Base-by-base conservation (phyloP, 2,329 filamentous ascomycete genomes). In the Sporothrix inflata region DNA sequence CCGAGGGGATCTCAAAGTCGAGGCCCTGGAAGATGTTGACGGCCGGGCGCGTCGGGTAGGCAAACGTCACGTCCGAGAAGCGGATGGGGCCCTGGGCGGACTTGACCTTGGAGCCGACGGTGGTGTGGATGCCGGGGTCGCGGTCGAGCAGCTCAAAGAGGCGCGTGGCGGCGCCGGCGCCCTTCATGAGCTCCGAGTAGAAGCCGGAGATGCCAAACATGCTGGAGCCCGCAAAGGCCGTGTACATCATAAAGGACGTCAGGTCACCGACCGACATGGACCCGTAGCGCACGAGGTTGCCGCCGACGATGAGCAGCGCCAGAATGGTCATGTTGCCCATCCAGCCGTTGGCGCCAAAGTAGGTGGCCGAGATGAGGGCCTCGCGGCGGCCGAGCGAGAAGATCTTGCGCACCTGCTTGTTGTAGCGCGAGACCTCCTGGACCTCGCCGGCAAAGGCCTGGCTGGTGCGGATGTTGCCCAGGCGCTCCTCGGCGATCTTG, bases 131-230 rank as follows among this genome's bases (percentile, higher is more conserved):
- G 2, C 90, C 91, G 0, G 94, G 92, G 73, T 93, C 85, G 74
- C 96, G 91, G 80, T 99, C 96, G 80, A 98, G 94, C 6, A 99
- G 87, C 79, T 99, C 96, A 78, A 99, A 99, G 1, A 99, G 86
- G 73, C 96, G 92, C 78, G 92, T 97, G n/a, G 96, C 96, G 55
- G 96, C 96, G 78, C 97, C 96, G 4, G 97, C 95, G 55, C 97
- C 97, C 82, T 99, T 99, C 96, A 99, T 99, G 74, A 99, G 86
- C 80, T 99, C 96, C 0, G 94, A 97, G 82, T 98, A 99, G 83
- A 99, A 99, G 72, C 93, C 94, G 4, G 94, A 97, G 1, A 99
- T 85, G 4, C 96, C 96, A 77, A 98, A 97, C 75, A 99, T 88
- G 81, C 93, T 97, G 66, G 93, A 96, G 3, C 89, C 89, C 7